Evolutionary conservation across 768 basidiomycete genomes (phyloP), one percentile per base, ranked within the genome.

Genomic region (Termitomyces sp.): DNA sequence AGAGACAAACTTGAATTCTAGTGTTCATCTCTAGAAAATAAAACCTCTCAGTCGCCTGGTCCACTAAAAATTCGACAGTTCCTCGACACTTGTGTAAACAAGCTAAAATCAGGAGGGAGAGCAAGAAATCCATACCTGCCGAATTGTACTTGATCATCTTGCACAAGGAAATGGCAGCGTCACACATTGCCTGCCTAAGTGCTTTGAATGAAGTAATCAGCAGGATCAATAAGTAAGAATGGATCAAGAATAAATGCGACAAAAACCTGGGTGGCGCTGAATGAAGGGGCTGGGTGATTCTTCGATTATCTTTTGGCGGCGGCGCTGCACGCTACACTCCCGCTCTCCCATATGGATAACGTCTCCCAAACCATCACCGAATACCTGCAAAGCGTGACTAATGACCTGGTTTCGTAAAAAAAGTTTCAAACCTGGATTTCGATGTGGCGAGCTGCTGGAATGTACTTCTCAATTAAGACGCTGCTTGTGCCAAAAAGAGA

Each of bases 21-120:
- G 84, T 84, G 60, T 90, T 88, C 81, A 88, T 83, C 67, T 90
- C 87, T 13, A 90, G 73, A 59, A 88, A 90, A 71, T 76, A 87
- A 69, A 85, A 87, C 1, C 73, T 63, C 0, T 74, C 78, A 0
- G 79, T 80, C 0, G 69, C 55, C 45, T 83, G 76, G 60, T 85
- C 79, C 6, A 85, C 81, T 5, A 88, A 72, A 65, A 84, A 88
- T 64, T 90, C 88, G 16, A 88, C 79, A 0, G 86, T 88, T 3
- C 85, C 87, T 80, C 61, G n/a, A 11, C 22, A 51, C 35, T 33
- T 3, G 26, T 10, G 47, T 53, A 20, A 59, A 18, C 30, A 33
- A 22, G 7, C 45, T 18, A 20, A n/a, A 22, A 44, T 32, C n/a
- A 30, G 11, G 13, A 20, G 22, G 54, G 32, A 48, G 20, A 13